phyloP scores from a whole-genome alignment of 257 asterid species.

The Echium plantagineum region DNA sequence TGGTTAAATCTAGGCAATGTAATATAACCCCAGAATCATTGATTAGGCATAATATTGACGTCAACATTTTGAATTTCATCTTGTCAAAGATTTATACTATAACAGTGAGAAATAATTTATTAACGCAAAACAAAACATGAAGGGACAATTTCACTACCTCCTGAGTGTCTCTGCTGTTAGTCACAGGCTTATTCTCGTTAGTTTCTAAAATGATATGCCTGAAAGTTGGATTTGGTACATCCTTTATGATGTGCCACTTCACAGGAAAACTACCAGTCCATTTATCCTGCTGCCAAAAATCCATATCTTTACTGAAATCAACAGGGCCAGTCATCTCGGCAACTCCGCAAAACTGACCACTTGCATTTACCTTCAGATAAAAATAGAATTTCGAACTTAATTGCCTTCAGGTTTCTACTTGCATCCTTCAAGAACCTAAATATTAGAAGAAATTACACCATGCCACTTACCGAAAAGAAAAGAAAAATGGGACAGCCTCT shows the following conservation, averaged over 20 bases:
- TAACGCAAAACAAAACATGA: neutral
- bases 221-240: constrained; percentile 71
- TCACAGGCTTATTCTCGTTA: constrained; percentile 87
- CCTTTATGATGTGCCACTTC: constrained; percentile 88
- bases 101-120: neutral
- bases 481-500: constrained; percentile 73
- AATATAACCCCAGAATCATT: neutral
- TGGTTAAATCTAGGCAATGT: neutral
- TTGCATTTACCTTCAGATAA: constrained; percentile 68
- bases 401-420: neutral
- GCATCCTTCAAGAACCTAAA: neutral
- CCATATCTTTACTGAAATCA: constrained; percentile 78
- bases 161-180: constrained; percentile 92
- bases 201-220: constrained; percentile 86
- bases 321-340: constrained; percentile 94
- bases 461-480: constrained; percentile 70
- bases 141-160: constrained; percentile 40
- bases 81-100: neutral
- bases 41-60: neutral
- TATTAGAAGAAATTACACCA: neutral
- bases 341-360: constrained; percentile 97
- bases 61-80: neutral
- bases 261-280: constrained; percentile 98
- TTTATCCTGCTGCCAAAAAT: constrained; percentile 98
- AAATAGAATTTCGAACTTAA: constrained; percentile 7